Evolutionary conservation across 2,329 filamentous ascomycete genomes (phyloP).

Genomic region (Cadophora malorum): DNA sequence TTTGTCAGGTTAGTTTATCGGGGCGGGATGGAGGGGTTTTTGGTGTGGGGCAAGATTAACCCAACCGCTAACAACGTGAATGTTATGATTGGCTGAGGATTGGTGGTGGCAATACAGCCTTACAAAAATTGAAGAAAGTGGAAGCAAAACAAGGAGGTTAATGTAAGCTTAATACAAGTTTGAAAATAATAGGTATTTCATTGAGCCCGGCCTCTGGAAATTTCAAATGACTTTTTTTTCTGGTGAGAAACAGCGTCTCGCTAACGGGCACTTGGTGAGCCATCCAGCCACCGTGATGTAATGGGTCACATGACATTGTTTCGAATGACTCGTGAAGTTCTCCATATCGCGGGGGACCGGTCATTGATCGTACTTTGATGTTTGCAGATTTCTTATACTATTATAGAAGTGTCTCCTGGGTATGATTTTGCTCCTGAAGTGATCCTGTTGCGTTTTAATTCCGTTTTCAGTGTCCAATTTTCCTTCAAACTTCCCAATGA

Average conservation of each 20-base stretch:
- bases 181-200: not conserved
- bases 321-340: slow-evolving; percentile 1
- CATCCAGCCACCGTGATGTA: slow-evolving; percentile 16
- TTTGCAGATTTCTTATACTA: too few species aligned
- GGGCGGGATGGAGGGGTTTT: slow-evolving; percentile 5
- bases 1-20: slow-evolving; percentile 14
- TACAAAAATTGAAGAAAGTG: not conserved
- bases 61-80: slow-evolving; percentile 7
- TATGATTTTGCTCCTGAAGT: too few species aligned
- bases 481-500: too few species aligned
- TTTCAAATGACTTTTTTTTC: slow-evolving; percentile 2
- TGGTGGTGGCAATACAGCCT: not conserved
- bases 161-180: not conserved
- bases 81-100: not conserved
- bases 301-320: slow-evolving; percentile 4
- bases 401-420: too few species aligned
- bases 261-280: slow-evolving; percentile 7
- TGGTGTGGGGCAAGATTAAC: slow-evolving; percentile 7
- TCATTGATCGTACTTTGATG: too few species aligned
- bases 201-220: not conserved
- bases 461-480: too few species aligned
- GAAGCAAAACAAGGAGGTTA: not conserved
- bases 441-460: too few species aligned
- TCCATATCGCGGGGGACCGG: not conserved
- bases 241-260: slow-evolving; percentile 12